These are phyloP conservation scores for Colletotrichum australisinense DNA, from an alignment of 2,329 filamentous ascomycete genomes.

Conservation along the genomic window DNA sequence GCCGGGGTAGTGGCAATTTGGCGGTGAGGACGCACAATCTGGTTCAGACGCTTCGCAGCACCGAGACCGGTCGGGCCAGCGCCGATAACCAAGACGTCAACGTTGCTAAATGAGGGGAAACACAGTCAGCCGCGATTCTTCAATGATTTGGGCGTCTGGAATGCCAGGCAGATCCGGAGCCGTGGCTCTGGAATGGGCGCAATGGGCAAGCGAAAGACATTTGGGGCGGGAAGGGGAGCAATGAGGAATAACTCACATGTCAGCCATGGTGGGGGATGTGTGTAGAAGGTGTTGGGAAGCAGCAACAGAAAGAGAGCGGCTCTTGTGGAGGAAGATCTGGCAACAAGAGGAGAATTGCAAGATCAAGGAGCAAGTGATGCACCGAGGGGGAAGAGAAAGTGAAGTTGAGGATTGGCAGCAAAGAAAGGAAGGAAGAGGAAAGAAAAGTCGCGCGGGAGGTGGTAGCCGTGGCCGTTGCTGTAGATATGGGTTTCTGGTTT, in stretches of 20 bases:
- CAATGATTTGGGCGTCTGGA: not conserved
- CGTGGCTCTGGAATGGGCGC: not conserved
- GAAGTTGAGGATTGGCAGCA: constrained; percentile 15
- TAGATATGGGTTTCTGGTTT: constrained; percentile 35
- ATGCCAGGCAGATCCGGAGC: not conserved
- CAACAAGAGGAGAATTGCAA: constrained; percentile 4
- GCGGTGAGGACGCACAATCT: constrained; percentile 77
- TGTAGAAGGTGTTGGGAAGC: constrained; percentile 10
- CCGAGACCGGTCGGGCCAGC: constrained; percentile 97
- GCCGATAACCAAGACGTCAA: constrained; percentile 98
- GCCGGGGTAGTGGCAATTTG: constrained; percentile 39
- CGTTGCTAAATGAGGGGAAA: constrained; percentile 68
- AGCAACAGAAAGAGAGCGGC: constrained; percentile 6
- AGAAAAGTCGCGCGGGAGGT: not conserved
- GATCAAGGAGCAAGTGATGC: not conserved
- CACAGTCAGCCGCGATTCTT: constrained; percentile 27
- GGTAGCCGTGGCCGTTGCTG: constrained; percentile 30
- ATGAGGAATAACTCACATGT: constrained; percentile 38
- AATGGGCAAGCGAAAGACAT: not conserved
- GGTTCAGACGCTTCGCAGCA: constrained; percentile 97
- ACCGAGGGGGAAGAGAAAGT: not conserved
- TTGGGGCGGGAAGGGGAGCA: not conserved
- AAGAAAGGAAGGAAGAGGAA: constrained; percentile 2
- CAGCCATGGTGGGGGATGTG: constrained; percentile 42
- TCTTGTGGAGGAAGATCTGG: not conserved